These are phyloP conservation scores for Penicillium sp. DNA, from an alignment of 2,329 filamentous ascomycete genomes.

Conservation along the genomic window DNA sequence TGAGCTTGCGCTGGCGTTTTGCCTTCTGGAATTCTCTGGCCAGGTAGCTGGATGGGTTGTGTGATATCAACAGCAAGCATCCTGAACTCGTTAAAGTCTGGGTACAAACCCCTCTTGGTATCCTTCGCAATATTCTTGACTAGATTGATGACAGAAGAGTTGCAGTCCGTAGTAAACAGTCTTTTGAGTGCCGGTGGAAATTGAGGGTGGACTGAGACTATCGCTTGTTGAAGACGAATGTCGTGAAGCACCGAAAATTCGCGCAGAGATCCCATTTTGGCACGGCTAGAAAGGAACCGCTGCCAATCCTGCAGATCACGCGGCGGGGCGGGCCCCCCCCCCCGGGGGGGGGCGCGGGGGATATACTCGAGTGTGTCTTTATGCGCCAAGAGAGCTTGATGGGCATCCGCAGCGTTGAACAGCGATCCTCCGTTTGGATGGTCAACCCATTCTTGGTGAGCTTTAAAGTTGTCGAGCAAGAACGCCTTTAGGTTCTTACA, in stretches of 20 bases:
- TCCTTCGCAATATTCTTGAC: conserved; percentile 24
- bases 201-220: conserved; percentile 26
- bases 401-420: conserved; percentile 20
- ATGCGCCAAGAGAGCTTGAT: conserved; percentile 22
- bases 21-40: neutral
- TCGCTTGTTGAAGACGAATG: conserved; percentile 20
- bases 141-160: conserved; percentile 23
- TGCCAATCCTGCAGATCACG: conserved; percentile 4
- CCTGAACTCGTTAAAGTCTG: conserved; percentile 16
- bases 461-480: neutral
- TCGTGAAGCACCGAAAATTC: conserved; percentile 25
- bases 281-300: conserved; percentile 2
- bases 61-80: conserved; percentile 25
- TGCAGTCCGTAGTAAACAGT: conserved; percentile 27
- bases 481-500: conserved; percentile 18
- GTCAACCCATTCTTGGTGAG: neutral
- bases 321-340: too few species aligned
- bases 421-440: neutral
- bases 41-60: conserved; percentile 8
- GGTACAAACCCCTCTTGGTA: conserved; percentile 22
- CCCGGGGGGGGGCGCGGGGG: conserved; percentile 14
- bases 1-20: conserved; percentile 5
- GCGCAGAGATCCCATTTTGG: conserved; percentile 23
- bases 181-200: conserved; percentile 20
- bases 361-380: conserved; percentile 24